Base-by-base conservation (phyloP, 257 asterid genomes). In the Lycium barbarum region DNA sequence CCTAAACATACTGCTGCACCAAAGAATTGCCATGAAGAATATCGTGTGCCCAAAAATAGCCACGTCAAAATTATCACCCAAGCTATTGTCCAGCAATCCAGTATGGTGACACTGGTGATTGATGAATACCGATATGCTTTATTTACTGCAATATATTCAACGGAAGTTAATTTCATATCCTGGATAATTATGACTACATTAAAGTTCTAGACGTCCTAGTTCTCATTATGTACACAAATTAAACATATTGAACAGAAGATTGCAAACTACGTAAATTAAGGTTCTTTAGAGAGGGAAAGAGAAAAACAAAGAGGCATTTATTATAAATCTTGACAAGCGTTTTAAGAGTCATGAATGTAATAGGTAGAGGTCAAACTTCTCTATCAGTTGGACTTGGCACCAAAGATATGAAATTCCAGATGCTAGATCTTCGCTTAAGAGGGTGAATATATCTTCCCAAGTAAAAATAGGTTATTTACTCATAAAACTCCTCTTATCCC, bases 71-170 rank as follows among this genome's bases (percentile, higher is more conserved):
- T 43, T 53, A 95, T 91, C 2, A 91, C 94, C 95, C 97, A 95
- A 0, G 93, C 94, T 61, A 95, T 84, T 1, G 98, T 88, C 92
- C 95, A 93, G 62, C 98, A 93, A 87, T 95, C 96, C 88, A 94
- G 83, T 82, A 94, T 78, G 1, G 97, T 87, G 85, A 95, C 98
- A 13, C 98, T 95, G 13, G 98, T 95, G 71, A 93, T 90, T 7
- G 98, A 94, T 22, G 98, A 90, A 89, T 83, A 94, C 59, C 93
- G 92, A 61, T 58, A 95, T 11, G 98, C 96, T 91, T 93, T 92
- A 86, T 93, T 93, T 22, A 93, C 98, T 94, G 93, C 88, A 86
- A 73, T 47, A 43, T 20, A 78, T 2, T 17, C 51, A 68, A 9
- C 11, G 15, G 12, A 66, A 82, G 54, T 61, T 15, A 68, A 40